Evolutionary conservation across 75 land plant genomes (phyloP).

Genomic region (Pseudotsuga menziesii): DNA sequence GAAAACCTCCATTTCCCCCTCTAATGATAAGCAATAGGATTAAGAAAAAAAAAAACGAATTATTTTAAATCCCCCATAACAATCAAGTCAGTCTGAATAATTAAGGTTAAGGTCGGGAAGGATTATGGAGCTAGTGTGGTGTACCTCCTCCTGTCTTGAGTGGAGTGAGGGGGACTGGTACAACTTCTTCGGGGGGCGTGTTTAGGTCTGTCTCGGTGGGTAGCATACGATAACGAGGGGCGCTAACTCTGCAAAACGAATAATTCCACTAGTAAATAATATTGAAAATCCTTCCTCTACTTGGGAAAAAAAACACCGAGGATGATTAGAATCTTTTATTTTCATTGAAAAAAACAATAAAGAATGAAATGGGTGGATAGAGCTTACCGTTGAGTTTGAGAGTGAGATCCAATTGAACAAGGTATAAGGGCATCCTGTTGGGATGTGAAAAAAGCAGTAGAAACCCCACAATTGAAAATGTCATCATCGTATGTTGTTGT

Average conservation of each 20-base stretch:
- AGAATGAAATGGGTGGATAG: neutral
- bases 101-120: too few species aligned
- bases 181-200: constrained; percentile 56
- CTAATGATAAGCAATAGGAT: too few species aligned
- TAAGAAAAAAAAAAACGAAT: too few species aligned
- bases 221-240: constrained; percentile 87
- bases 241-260: constrained; percentile 42
- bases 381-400: constrained; percentile 13
- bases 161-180: constrained; percentile 27
- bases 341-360: constrained; percentile 6
- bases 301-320: neutral
- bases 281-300: too few species aligned
- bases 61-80: too few species aligned
- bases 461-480: too few species aligned
- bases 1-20: too few species aligned
- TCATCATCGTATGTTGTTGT: constrained; percentile 39
- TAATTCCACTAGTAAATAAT: neutral
- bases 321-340: neutral
- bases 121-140: neutral
- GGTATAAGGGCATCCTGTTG: too few species aligned
- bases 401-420: neutral
- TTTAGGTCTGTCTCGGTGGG: constrained; percentile 96
- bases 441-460: too few species aligned
- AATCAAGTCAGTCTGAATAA: too few species aligned
- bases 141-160: constrained; percentile 48